These are phyloP conservation scores for Auriscalpium orientale DNA, from an alignment of 768 basidiomycete genomes.

Conservation along the genomic window DNA sequence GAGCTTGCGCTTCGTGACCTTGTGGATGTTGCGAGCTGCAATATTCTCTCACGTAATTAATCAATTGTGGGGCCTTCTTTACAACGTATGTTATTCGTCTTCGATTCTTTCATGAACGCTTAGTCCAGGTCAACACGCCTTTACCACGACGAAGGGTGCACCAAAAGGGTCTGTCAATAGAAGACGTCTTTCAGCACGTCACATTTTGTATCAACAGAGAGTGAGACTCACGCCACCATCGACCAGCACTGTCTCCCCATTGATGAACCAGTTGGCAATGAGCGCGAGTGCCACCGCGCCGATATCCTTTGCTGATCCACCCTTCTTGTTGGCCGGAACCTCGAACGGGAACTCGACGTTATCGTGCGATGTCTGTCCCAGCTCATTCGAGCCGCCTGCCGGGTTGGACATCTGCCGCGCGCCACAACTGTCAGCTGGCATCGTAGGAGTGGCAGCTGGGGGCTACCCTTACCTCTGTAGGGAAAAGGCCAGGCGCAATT, in stretches of 20 bases:
- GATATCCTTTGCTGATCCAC: slow-evolving; percentile 34
- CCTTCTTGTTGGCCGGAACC: slow-evolving; percentile 27
- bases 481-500: slow-evolving; percentile 34
- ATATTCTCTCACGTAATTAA: too few species aligned
- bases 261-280: slow-evolving; percentile 42
- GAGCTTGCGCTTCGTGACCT: too few species aligned
- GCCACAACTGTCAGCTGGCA: slow-evolving; percentile 19
- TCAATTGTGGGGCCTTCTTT: too few species aligned
- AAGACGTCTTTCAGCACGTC: not conserved
- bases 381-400: slow-evolving; percentile 17
- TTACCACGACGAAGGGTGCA: not conserved
- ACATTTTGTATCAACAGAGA: not conserved
- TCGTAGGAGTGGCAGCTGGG: not conserved
- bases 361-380: slow-evolving; percentile 16
- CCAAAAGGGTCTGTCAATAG: not conserved
- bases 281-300: slow-evolving; percentile 36
- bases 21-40: too few species aligned
- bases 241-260: slow-evolving; percentile 39
- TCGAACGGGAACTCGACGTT: slow-evolving; percentile 21
- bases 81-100: too few species aligned
- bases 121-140: not conserved
- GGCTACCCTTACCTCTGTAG: not conserved
- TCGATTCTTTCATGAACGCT: not conserved
- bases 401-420: slow-evolving; percentile 20
- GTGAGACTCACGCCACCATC: slow-evolving; percentile 39